Evolutionary conservation across 2,329 filamentous ascomycete genomes (phyloP), one percentile per base, ranked within the genome.

Genomic region (Exophiala sideris): DNA sequence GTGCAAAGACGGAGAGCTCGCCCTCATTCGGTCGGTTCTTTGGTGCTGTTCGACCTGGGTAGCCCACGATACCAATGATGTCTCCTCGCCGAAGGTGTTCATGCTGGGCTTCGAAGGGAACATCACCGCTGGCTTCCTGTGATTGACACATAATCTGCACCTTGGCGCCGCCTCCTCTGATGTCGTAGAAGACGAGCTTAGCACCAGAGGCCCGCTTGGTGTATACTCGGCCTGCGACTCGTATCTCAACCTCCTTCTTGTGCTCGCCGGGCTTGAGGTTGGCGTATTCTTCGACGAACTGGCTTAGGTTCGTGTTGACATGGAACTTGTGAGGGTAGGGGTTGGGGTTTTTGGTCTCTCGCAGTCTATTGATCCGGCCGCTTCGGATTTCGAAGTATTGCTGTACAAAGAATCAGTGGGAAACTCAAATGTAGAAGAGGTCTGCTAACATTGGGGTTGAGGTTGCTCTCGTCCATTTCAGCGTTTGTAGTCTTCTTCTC

Each of bases 351-450:
- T 87, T 85, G 68, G 82, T 84, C 68, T 86, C 77, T 66, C 86
- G 82, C 60, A 92, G 81, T 66, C 87, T 86, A 72, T 88, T 86
- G 77, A 96, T 85, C 63, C 81, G 82, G 64, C 89, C 84, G 67
- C 87, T 95, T 60, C 94, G 88, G 70, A 97, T 95, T 77, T 99
- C 94, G 71, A 96, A 96, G 79, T 97, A 99, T 86, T 89, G 86
- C 83, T 87, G 66, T 49, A 44, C 20, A 35, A 61, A 57, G 12
- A 16, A 41, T 34, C 38, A 62, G 55, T 18, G 29, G 9, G n/a
- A 4, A 20, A 48, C 68, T 29, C 65, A 58, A 41, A 41, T 54
- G 34, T 18, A 48, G 20, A n/a, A 46, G 47, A 39, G 16, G 10
- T 45, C 12, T 29, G 77, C 79, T 69, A 67, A 87, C 85, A 70